Conservation (phyloP, 208 protist species). For the Wallacemonas collosoma region DNA sequence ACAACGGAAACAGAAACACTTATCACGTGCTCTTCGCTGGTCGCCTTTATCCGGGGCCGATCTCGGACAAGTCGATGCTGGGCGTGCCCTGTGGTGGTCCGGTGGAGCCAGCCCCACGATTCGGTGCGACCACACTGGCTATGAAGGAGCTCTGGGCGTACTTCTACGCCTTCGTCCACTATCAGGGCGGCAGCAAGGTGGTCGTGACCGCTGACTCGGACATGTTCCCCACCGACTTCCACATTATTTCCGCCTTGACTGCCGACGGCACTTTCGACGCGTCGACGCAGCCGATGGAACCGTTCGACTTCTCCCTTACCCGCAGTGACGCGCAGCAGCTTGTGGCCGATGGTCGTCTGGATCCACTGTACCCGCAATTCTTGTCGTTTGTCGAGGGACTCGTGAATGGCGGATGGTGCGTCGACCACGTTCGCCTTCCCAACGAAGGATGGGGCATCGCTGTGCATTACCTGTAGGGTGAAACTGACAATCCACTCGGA, state of each 20-base stretch:
- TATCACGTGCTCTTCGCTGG: constrained; percentile 47
- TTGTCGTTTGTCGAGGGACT: constrained; percentile 38
- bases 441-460: constrained; percentile 44
- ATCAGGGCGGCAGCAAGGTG: constrained; percentile 6
- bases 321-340: background rate
- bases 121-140: constrained; percentile 14
- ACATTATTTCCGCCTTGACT: constrained; percentile 35
- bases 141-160: constrained; percentile 57
- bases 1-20: constrained; percentile 18
- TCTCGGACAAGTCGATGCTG: constrained; percentile 4
- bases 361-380: constrained; percentile 33
- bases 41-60: background rate
- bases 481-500: too few species aligned
- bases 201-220: background rate
- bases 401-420: constrained; percentile 36
- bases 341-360: background rate
- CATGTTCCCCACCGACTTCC: constrained; percentile 5
- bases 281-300: background rate
- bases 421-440: constrained; percentile 42
- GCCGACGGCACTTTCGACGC: constrained; percentile 26
- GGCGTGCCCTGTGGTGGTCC: background rate
- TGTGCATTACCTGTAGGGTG: constrained; percentile 40
- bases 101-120: background rate
- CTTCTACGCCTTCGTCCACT: constrained; percentile 60
- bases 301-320: constrained; percentile 7